Evolutionary conservation across 2,329 filamentous ascomycete genomes (phyloP).

Genomic region (Fonsecaea monophora): DNA sequence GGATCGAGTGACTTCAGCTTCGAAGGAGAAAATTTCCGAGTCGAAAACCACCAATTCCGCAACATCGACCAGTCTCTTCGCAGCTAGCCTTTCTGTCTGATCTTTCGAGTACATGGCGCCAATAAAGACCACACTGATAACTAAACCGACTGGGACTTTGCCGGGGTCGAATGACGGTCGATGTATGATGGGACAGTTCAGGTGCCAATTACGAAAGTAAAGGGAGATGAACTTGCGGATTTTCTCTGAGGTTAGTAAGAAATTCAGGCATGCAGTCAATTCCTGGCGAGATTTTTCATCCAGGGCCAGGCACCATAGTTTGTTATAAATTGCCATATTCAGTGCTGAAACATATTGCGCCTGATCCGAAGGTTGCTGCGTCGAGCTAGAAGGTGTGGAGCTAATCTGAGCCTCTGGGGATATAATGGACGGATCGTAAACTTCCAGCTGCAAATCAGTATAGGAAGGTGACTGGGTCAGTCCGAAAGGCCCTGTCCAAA

Average conservation of each 20-base stretch:
- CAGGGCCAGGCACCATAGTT: slow-evolving; percentile 48
- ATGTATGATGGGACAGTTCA: slow-evolving; percentile 54
- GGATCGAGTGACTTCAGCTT: slow-evolving; percentile 48
- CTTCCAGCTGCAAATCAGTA: slow-evolving; percentile 29
- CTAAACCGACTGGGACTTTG: slow-evolving; percentile 46
- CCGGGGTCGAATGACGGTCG: slow-evolving; percentile 51
- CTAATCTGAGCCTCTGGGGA: slow-evolving; percentile 15
- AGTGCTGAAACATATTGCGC: slow-evolving; percentile 47
- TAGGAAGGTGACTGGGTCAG: slow-evolving; percentile 31
- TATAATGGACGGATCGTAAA: slow-evolving; percentile 28
- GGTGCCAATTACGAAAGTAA: slow-evolving; percentile 56
- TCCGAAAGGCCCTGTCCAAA: slow-evolving; percentile 35
- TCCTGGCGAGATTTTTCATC: slow-evolving; percentile 49
- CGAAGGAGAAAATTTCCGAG: slow-evolving; percentile 50
- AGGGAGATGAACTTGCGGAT: slow-evolving; percentile 52
- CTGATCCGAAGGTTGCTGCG: slow-evolving; percentile 22
- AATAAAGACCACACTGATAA: slow-evolving; percentile 52
- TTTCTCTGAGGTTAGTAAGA: slow-evolving; percentile 49
- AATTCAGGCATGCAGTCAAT: slow-evolving; percentile 49
- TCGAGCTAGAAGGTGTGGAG: slow-evolving; percentile 25
- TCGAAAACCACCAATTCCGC: slow-evolving; percentile 55
- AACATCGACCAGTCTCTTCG: slow-evolving; percentile 52
- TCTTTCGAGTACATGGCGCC: slow-evolving; percentile 55
- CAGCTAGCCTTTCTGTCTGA: slow-evolving; percentile 47
- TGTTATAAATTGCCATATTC: slow-evolving; percentile 50